Percentiles rank a stretch among this genome's conserved stretches.
Evolutionary conservation across 805 yeast species (phyloP).

Genomic region (Maudiozyma bulderi): DNA sequence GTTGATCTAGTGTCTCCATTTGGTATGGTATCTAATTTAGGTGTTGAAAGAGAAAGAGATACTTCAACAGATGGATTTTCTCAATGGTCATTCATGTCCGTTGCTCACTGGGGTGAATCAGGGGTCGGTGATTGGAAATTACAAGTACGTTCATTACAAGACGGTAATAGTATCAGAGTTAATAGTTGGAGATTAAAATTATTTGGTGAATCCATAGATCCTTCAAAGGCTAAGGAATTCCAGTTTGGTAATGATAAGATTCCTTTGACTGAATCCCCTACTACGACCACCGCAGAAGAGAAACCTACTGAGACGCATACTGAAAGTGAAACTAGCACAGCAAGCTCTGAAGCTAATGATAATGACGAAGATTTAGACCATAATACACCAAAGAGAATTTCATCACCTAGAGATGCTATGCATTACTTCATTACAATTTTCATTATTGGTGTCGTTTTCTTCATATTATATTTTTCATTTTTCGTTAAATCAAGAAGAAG

Average conservation of each 20-base stretch:
- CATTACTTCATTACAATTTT: constrained; percentile 54
- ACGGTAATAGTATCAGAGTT: constrained; percentile 34
- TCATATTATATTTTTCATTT: constrained; percentile 37
- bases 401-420: constrained; percentile 39
- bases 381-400: constrained; percentile 26
- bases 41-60: constrained; percentile 57
- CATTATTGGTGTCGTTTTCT: constrained; percentile 45
- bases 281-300: constrained; percentile 2
- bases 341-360: too few relatives aligned
- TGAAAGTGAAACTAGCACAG: too few relatives aligned
- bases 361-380: constrained; percentile 8
- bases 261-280: constrained; percentile 14
- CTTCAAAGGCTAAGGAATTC: constrained; percentile 48
- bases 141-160: constrained; percentile 43
- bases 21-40: constrained; percentile 67
- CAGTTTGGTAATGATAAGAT: constrained; percentile 34
- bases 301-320: not conserved
- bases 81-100: constrained; percentile 91
- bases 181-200: constrained; percentile 66
- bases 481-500: constrained; percentile 33
- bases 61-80: constrained; percentile 45
- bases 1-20: constrained; percentile 63
- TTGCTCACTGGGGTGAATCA: constrained; percentile 98
- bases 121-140: constrained; percentile 80
- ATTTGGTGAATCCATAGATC: constrained; percentile 73